Evolutionary conservation across 2,329 filamentous ascomycete genomes (phyloP).

Genomic region (Fusarium neocosmosporiellum): DNA sequence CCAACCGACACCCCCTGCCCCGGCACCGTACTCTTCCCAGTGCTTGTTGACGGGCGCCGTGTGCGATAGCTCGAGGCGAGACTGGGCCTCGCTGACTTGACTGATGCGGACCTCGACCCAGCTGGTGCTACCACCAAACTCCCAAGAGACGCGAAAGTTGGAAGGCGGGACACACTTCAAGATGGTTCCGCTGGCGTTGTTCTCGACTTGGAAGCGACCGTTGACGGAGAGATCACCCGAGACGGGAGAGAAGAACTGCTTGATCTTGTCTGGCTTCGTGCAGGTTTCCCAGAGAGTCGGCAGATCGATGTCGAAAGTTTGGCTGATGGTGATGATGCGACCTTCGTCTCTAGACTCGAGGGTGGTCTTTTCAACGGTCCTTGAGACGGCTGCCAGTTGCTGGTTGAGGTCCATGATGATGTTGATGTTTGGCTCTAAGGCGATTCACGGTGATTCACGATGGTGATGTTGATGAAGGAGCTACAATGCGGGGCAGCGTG

Average conservation of each 20-base stretch:
- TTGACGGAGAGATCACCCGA: not conserved
- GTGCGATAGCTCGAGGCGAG: not conserved
- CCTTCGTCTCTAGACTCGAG: not conserved
- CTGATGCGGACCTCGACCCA: not conserved
- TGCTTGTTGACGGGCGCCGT: not conserved
- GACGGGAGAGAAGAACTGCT: not conserved
- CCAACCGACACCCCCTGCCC: conserved; percentile 1
- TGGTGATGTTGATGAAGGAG: not conserved
- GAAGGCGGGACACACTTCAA: not conserved
- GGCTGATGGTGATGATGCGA: not conserved
- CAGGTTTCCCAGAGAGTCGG: not conserved
- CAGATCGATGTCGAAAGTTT: not conserved
- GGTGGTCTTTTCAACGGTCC: not conserved
- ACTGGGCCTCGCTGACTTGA: not conserved
- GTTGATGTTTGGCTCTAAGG: not conserved
- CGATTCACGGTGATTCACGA: not conserved
- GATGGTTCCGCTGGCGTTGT: conserved; percentile 8
- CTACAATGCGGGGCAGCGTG: not conserved
- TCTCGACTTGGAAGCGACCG: conserved; percentile 1
- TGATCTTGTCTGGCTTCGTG: not conserved
- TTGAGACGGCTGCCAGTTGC: not conserved
- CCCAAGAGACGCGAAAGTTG: not conserved
- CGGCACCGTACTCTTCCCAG: conserved; percentile 2
- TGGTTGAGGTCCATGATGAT: not conserved
- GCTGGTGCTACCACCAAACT: not conserved